Conservation (phyloP, 805 yeast species). For the Candida alai region DNA sequence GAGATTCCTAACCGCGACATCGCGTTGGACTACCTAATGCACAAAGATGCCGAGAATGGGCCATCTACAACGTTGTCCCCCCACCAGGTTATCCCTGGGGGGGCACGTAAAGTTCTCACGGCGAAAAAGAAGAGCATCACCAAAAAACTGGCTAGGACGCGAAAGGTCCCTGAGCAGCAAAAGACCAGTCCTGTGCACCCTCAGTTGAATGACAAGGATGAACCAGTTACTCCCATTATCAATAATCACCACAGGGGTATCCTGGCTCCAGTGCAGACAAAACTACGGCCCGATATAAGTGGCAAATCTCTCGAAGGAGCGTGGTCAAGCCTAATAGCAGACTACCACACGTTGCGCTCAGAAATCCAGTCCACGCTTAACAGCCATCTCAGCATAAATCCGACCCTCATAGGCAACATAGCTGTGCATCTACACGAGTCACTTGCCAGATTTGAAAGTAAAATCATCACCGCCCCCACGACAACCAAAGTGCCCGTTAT, state of each 20-base stretch:
- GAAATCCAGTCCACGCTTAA: constrained; percentile 2
- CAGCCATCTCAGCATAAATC: no score
- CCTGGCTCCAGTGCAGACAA: not conserved
- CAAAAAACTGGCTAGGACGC: constrained; percentile 5
- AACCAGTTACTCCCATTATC: not conserved
- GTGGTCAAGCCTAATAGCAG: not conserved
- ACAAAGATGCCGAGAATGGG: constrained; percentile 10
- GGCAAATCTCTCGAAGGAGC: not conserved
- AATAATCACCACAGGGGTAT: no score
- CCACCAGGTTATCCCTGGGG: not conserved
- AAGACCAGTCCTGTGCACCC: no score
- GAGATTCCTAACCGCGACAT: constrained; percentile 14
- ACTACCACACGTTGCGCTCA: constrained; percentile 4
- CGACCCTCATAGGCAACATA: no score
- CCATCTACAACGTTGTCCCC: not conserved
- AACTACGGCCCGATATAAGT: not conserved
- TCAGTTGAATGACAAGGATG: not conserved
- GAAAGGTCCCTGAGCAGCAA: no score
- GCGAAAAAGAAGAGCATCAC: no score
- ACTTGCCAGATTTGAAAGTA: constrained; percentile 4
- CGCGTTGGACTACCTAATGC: constrained; percentile 12
- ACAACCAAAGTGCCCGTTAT: constrained; percentile 6
- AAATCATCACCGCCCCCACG: constrained; percentile 2
- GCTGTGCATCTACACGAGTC: constrained; percentile 3
- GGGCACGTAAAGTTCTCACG: not conserved